Conservation (phyloP, 2,329 filamentous ascomycete species). For the Aspergillus sp. region DNA sequence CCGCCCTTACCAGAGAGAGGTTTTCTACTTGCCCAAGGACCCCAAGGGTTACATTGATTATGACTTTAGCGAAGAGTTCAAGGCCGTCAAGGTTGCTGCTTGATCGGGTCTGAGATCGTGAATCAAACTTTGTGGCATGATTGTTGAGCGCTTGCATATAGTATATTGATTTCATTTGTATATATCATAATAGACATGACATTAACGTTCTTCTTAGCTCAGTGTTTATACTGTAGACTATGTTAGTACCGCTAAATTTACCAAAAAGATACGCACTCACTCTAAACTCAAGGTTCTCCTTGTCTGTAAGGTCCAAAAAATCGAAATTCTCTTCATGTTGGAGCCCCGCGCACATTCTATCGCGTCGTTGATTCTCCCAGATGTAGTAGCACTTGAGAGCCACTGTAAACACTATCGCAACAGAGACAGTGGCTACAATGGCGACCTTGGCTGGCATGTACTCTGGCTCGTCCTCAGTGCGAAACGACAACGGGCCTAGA, state of each 20-base stretch:
- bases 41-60: slow-evolving; percentile 46
- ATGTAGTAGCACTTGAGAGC: slow-evolving; percentile 29
- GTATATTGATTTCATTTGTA: too few relatives aligned
- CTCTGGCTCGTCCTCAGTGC: slow-evolving; percentile 44
- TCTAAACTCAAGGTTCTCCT: slow-evolving; percentile 32
- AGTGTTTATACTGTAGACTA: slow-evolving; percentile 11
- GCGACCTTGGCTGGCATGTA: slow-evolving; percentile 44
- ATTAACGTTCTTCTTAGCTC: not conserved
- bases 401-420: slow-evolving; percentile 31
- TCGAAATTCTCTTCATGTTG: slow-evolving; percentile 28
- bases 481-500: slow-evolving; percentile 49
- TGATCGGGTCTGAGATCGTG: slow-evolving; percentile 13
- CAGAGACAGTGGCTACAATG: slow-evolving; percentile 37
- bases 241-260: not conserved
- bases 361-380: slow-evolving; percentile 35
- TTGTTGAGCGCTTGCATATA: not conserved
- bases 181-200: too few relatives aligned
- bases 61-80: slow-evolving; percentile 37
- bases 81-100: slow-evolving; percentile 25
- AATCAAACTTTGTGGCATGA: not conserved
- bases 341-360: slow-evolving; percentile 21
- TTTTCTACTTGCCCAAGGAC: slow-evolving; percentile 44
- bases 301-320: slow-evolving; percentile 38
- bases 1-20: slow-evolving; percentile 41
- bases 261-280: slow-evolving; percentile 10